Evolutionary conservation across 257 asterid species (phyloP), one percentile per base, ranked within the genome.

Genomic region (Plectranthus barbatus): DNA sequence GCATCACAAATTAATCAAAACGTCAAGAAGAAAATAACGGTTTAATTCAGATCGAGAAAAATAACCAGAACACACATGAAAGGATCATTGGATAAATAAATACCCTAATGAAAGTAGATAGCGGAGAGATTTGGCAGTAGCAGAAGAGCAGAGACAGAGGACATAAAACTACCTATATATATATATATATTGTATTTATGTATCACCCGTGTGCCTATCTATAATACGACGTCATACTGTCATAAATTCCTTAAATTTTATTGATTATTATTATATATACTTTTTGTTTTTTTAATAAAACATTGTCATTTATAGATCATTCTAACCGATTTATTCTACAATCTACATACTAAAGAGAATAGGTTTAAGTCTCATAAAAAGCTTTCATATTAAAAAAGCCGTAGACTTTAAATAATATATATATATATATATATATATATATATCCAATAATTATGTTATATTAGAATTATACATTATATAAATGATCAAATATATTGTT

Each of bases 81-180:
- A 40, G 26, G 50, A 42, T 31, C n/a, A 26, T 60, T 29, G 41
- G 14, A 39, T 34, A 31, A 15, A 52, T 53, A 52, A 44, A 39
- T 44, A 21, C 26, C 52, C 70, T 34, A 52, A 60, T 10, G 17
- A 34, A 41, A 31, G 37, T 34, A 56, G 62, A 23, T 10, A n/a
- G 65, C 34, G 48, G 73, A 56, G 26, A 68, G 67, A 48, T 36
- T 47, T 21, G 66, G 41, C 29, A 47, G 62, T 12, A 65, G 45
- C 52, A 50, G 26, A 48, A 47, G 68, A 62, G 68, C 36, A 55
- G 71, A 66, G 64, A 64, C 71, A 64, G 64, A 41, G 55, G 55
- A 17, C 45, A 55, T 55, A 55, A 55, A 31, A 55, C 26, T 33
- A 31, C 60, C 60, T 54, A 54, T 21, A 20, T 23, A 50, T 50